Evolutionary conservation across 208 protist genomes (phyloP).

Genomic region (Sergeia podlipaevii): DNA sequence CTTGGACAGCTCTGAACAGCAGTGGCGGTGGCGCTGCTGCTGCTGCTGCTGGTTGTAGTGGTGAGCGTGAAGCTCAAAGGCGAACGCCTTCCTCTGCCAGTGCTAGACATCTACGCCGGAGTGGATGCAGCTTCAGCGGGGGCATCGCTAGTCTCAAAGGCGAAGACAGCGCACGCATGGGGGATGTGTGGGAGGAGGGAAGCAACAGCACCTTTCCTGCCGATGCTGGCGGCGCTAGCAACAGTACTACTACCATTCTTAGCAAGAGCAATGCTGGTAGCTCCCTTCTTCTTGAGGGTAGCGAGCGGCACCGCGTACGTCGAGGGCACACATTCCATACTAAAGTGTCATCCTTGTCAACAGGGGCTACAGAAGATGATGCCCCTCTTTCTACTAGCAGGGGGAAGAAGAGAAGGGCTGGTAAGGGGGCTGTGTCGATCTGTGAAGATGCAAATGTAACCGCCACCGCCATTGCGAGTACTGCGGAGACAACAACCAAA

Average conservation of each 20-base stretch:
- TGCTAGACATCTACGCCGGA: neutral
- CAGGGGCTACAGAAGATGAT: too few species aligned
- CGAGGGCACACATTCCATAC: too few species aligned
- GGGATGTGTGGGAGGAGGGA: neutral
- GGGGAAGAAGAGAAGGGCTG: too few species aligned
- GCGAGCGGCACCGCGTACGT: too few species aligned
- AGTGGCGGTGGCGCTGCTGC: neutral
- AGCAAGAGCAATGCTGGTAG: too few species aligned
- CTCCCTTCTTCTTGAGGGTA: too few species aligned
- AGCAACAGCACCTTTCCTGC: neutral
- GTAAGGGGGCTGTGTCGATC: too few species aligned
- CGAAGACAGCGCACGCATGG: neutral
- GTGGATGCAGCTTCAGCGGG: neutral
- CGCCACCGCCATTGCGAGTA: neutral
- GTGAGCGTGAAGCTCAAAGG: neutral
- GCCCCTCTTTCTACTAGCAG: too few species aligned
- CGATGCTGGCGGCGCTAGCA: neutral
- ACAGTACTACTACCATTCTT: neutral
- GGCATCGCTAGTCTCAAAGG: neutral
- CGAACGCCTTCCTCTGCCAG: neutral
- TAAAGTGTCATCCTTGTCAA: too few species aligned
- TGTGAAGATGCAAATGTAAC: too few species aligned
- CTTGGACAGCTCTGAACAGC: neutral
- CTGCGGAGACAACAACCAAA: constrained; percentile 3
- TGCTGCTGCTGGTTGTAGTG: neutral